Percentiles rank a stretch among this genome's conserved stretches.
phyloP scores from a whole-genome alignment of 768 basidiomycete genomes.

The Mycena sanguinolenta region DNA sequence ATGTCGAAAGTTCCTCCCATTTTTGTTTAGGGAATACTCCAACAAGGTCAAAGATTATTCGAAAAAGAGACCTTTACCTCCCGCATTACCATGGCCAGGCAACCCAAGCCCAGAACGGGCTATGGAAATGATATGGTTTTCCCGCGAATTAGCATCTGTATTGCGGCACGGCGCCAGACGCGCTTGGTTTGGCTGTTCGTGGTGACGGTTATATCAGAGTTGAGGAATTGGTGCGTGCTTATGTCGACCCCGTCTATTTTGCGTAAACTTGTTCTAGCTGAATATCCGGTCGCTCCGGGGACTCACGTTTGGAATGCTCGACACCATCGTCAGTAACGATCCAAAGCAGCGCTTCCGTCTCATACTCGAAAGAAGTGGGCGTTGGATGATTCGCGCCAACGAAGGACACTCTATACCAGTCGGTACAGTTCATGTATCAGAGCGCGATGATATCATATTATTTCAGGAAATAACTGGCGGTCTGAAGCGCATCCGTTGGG shows the following conservation, averaged over 20 bases:
- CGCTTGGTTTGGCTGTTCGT: constrained; percentile 20
- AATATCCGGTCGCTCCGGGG: constrained; percentile 65
- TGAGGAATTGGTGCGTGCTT: constrained; percentile 19
- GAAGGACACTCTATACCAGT: constrained; percentile 68
- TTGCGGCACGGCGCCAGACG: constrained; percentile 27
- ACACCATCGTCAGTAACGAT: constrained; percentile 65
- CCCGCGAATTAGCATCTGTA: constrained; percentile 28
- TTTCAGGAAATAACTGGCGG: constrained; percentile 57
- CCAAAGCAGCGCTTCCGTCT: constrained; percentile 64
- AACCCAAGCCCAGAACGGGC: background rate
- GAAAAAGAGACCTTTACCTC: background rate
- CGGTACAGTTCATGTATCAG: constrained; percentile 7
- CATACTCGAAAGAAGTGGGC: constrained; percentile 37
- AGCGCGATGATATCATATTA: background rate
- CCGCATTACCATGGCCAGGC: constrained; percentile 1
- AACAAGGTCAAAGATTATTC: background rate
- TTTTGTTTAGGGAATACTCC: background rate
- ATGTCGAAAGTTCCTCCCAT: constrained; percentile 13
- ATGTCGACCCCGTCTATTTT: background rate
- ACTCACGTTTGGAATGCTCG: constrained; percentile 59
- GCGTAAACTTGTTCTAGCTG: constrained; percentile 56
- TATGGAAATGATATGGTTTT: constrained; percentile 1
- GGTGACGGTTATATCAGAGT: constrained; percentile 30
- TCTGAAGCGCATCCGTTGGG: constrained; percentile 56
- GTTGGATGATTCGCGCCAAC: constrained; percentile 80